A percentile compares a stretch with the other conserved stretches of the same genome.
Conservation (phyloP, 768 basidiomycete genomes). For the Amyloporia xantha region DNA sequence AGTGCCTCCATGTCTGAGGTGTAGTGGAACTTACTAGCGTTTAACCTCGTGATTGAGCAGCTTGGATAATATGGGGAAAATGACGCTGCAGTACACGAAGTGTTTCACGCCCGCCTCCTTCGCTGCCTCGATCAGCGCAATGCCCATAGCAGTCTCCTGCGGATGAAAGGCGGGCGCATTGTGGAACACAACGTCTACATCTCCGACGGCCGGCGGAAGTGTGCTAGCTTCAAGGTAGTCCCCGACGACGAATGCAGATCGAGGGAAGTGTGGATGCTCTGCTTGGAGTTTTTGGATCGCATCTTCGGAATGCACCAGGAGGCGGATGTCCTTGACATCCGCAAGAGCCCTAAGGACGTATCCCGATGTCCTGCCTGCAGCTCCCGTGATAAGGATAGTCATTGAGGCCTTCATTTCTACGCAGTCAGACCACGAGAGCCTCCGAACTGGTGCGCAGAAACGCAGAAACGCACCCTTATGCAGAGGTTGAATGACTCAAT, state of each 20-base stretch:
- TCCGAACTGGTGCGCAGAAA: too few species aligned
- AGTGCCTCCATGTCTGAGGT: background rate
- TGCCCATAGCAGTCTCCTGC: constrained; percentile 27
- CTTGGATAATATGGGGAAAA: constrained; percentile 24
- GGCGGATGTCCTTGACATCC: constrained; percentile 12
- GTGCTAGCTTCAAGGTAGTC: constrained; percentile 20
- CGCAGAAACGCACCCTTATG: too few species aligned
- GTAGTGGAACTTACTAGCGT: constrained; percentile 10
- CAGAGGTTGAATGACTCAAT: too few species aligned
- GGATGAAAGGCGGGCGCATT: constrained; percentile 22
- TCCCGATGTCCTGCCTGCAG: constrained; percentile 18
- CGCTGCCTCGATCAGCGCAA: constrained; percentile 27
- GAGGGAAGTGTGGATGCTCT: constrained; percentile 12
- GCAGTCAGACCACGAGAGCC: too few species aligned
- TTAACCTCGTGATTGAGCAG: constrained; percentile 25
- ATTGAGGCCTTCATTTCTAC: constrained; percentile 1
- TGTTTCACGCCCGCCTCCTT: constrained; percentile 26
- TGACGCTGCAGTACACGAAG: constrained; percentile 29
- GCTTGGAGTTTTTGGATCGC: constrained; percentile 12
- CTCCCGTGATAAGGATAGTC: constrained; percentile 19
- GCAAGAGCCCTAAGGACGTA: constrained; percentile 17
- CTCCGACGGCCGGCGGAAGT: constrained; percentile 17
- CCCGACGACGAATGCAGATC: constrained; percentile 17
- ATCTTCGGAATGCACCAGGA: constrained; percentile 19
- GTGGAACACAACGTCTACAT: constrained; percentile 24